Conservation (phyloP, 352 stramenopile species). For the Globisporangium megalacanthum region DNA sequence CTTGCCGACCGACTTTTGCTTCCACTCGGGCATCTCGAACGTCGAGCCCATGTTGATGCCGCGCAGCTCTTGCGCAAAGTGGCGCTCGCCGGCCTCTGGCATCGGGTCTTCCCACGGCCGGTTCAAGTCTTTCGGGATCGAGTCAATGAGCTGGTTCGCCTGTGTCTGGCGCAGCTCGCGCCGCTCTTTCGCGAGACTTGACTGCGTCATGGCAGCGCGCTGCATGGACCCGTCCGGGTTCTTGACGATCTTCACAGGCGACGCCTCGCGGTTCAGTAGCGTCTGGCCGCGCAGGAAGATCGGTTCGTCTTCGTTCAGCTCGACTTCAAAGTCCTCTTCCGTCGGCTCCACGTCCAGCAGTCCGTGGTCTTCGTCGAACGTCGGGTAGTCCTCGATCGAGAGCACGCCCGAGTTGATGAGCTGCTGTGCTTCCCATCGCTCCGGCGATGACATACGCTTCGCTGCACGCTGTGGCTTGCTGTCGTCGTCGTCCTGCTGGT, state of each 20-base stretch:
- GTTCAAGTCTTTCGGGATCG: constrained; percentile 98
- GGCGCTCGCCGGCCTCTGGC: constrained; percentile 94
- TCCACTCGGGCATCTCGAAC: constrained; percentile 96
- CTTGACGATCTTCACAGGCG: constrained; percentile 97
- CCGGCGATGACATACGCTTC: constrained; percentile 93
- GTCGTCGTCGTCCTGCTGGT: constrained; percentile 63
- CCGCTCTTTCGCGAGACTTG: constrained; percentile 95
- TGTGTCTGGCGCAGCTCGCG: constrained; percentile 96
- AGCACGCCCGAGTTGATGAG: constrained; percentile 98
- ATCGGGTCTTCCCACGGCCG: constrained; percentile 98
- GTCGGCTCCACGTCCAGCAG: constrained; percentile 78
- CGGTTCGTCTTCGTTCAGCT: constrained; percentile 96
- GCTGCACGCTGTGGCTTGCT: constrained; percentile 60
- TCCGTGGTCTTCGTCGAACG: constrained; percentile 94
- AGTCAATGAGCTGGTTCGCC: constrained; percentile 94
- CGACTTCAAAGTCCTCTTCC: constrained; percentile 90
- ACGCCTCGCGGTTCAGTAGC: constrained; percentile 85
- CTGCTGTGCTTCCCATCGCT: constrained; percentile 97
- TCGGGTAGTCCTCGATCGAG: constrained; percentile 97
- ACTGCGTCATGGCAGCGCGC: constrained; percentile 96
- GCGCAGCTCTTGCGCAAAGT: constrained; percentile 96
- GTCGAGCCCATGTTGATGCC: constrained; percentile 89
- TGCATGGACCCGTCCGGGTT: constrained; percentile 99
- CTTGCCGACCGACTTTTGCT: constrained; percentile 96
- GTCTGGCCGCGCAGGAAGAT: constrained; percentile 96